These are phyloP conservation scores for Cercospora janseana DNA, from an alignment of 2,329 filamentous ascomycete genomes.

Conservation along the genomic window DNA sequence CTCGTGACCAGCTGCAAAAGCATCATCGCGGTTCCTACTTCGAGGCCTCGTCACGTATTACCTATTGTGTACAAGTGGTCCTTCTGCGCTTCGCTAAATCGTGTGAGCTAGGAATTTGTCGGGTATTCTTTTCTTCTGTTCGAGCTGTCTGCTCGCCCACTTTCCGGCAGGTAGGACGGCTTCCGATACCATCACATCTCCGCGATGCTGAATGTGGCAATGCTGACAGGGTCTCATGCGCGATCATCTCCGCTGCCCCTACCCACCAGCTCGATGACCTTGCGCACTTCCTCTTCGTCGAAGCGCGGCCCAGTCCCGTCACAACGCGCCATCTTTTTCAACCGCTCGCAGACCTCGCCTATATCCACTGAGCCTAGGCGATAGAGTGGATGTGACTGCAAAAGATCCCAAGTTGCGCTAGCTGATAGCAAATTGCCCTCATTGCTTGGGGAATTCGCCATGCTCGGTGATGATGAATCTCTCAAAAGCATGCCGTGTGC, in stretches of 20 bases:
- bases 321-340: slow-evolving; percentile 74
- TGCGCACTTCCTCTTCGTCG: slow-evolving; percentile 68
- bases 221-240: not conserved
- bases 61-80: no score
- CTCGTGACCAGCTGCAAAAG: no score
- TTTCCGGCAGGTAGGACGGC: no score
- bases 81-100: slow-evolving; percentile 1
- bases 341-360: slow-evolving; percentile 71
- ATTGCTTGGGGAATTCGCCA: slow-evolving; percentile 31
- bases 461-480: slow-evolving; percentile 20
- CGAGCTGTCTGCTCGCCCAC: not conserved
- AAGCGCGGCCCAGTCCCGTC: slow-evolving; percentile 87
- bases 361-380: slow-evolving; percentile 77
- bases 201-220: not conserved
- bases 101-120: slow-evolving; percentile 11
- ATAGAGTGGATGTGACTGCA: slow-evolving; percentile 76
- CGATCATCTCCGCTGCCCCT: slow-evolving; percentile 76
- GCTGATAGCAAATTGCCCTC: slow-evolving; percentile 64
- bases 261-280: slow-evolving; percentile 75
- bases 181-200: no score
- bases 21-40: no score
- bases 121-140: slow-evolving; percentile 12
- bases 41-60: no score
- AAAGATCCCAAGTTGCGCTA: slow-evolving; percentile 83
- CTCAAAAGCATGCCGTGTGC: slow-evolving; percentile 26